A percentile compares a stretch with the other conserved stretches of the same genome.
phyloP scores from a whole-genome alignment of 2,329 filamentous ascomycete species.

The Colletotrichum kahawae region DNA sequence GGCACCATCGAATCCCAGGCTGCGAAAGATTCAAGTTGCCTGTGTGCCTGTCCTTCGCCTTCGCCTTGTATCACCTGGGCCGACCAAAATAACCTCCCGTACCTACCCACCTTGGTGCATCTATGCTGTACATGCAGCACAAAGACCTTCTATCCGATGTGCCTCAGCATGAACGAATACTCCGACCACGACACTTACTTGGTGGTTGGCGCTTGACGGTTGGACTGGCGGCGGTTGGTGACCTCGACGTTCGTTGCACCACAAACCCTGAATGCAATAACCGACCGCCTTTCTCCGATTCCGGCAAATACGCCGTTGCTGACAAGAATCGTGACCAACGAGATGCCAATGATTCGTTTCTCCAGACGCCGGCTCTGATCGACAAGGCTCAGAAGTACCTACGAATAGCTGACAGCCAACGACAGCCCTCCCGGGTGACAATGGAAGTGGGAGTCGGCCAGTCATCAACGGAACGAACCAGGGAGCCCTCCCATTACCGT shows the following conservation, averaged over 20 bases:
- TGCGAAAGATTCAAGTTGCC: background rate
- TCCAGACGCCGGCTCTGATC: background rate
- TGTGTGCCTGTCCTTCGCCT: background rate
- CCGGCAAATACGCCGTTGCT: background rate
- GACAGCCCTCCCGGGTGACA: no score
- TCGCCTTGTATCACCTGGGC: background rate
- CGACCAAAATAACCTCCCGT: background rate
- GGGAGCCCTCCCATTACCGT: background rate
- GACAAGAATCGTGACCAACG: background rate
- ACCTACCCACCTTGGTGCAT: background rate
- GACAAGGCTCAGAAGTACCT: background rate
- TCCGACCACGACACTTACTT: background rate
- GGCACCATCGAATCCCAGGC: constrained; percentile 2
- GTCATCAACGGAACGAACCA: background rate
- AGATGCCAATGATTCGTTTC: background rate
- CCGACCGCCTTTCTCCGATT: background rate
- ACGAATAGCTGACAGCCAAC: background rate
- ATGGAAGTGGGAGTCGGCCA: no score
- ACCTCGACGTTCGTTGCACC: background rate
- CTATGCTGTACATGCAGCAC: background rate
- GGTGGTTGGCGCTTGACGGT: no score
- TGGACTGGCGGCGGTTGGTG: background rate
- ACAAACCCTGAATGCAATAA: background rate
- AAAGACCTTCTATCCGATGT: background rate
- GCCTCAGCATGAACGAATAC: background rate